phyloP scores from a whole-genome alignment of 78 protist species.

The Dictyostelium capitatum region DNA sequence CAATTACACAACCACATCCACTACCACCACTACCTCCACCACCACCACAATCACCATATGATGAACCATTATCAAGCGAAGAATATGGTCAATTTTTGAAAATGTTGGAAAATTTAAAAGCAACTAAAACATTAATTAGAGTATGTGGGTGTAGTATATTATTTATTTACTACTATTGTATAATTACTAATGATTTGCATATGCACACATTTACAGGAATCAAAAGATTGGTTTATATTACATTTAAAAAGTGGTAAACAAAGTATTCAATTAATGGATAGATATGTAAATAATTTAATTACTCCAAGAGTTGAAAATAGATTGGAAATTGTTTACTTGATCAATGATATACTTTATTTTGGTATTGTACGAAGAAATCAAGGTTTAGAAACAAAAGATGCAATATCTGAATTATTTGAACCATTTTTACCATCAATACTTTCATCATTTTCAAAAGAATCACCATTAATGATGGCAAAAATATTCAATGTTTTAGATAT shows the following conservation, averaged over 20 bases:
- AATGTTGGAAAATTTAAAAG: constrained; percentile 10
- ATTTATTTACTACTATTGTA: neutral
- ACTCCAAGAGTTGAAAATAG: neutral
- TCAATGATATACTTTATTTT: constrained; percentile 59
- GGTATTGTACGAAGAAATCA: constrained; percentile 27
- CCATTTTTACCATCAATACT: constrained; percentile 23
- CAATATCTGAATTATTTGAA: constrained; percentile 28
- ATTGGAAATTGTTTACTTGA: constrained; percentile 14
- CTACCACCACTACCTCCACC: neutral
- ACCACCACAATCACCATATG: neutral
- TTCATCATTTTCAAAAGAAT: constrained; percentile 1
- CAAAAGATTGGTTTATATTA: constrained; percentile 74
- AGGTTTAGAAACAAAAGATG: neutral
- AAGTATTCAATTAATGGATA: constrained; percentile 17
- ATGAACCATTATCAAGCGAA: constrained; percentile 14
- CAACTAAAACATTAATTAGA: constrained; percentile 6
- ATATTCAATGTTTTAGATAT: constrained; percentile 6
- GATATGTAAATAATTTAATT: neutral
- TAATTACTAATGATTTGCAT: neutral
- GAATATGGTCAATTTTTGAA: constrained; percentile 3
- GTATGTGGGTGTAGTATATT: too few relatives aligned
- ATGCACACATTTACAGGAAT: neutral
- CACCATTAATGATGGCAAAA: neutral
- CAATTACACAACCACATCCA: neutral
- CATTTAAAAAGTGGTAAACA: constrained; percentile 40